Percentiles rank a stretch among this genome's conserved stretches.
phyloP scores from a whole-genome alignment of 257 asterid genomes.

The Craterostigma plantagineum region DNA sequence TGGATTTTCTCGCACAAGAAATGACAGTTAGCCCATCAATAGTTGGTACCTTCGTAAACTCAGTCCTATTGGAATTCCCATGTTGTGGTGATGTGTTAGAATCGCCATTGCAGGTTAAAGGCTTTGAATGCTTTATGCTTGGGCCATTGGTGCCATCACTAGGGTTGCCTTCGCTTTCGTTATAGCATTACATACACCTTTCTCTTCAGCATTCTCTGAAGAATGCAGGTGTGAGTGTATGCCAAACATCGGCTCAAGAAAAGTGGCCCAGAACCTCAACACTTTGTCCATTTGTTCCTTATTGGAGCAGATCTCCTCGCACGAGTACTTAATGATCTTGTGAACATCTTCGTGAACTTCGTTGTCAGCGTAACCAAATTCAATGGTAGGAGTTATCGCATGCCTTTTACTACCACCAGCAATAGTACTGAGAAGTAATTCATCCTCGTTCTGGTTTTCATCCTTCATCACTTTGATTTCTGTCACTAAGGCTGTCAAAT shows the following conservation, averaged over 20 bases:
- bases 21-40: too few relatives aligned
- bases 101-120: too few relatives aligned
- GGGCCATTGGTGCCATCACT: slow-evolving; percentile 2
- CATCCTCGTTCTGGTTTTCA: slow-evolving; percentile 66
- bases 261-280: slow-evolving; percentile 71
- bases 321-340: slow-evolving; percentile 68
- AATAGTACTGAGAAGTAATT: slow-evolving; percentile 48
- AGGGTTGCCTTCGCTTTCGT: slow-evolving; percentile 58
- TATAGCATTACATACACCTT: slow-evolving; percentile 21
- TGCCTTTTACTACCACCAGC: slow-evolving; percentile 53
- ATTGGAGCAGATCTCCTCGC: slow-evolving; percentile 86
- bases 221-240: slow-evolving; percentile 35
- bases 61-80: too few relatives aligned
- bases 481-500: slow-evolving; percentile 51
- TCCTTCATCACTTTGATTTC: slow-evolving; percentile 91
- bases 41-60: too few relatives aligned
- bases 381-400: slow-evolving; percentile 52
- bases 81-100: too few relatives aligned
- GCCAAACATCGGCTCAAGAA: slow-evolving; percentile 77
- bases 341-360: slow-evolving; percentile 76
- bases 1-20: too few relatives aligned
- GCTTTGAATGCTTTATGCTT: too few relatives aligned
- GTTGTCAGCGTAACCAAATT: slow-evolving; percentile 53
- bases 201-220: slow-evolving; percentile 35
- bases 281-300: slow-evolving; percentile 76